Evolutionary conservation across 2,329 filamentous ascomycete species (phyloP).

Genomic region (Ceratocystis variospora): DNA sequence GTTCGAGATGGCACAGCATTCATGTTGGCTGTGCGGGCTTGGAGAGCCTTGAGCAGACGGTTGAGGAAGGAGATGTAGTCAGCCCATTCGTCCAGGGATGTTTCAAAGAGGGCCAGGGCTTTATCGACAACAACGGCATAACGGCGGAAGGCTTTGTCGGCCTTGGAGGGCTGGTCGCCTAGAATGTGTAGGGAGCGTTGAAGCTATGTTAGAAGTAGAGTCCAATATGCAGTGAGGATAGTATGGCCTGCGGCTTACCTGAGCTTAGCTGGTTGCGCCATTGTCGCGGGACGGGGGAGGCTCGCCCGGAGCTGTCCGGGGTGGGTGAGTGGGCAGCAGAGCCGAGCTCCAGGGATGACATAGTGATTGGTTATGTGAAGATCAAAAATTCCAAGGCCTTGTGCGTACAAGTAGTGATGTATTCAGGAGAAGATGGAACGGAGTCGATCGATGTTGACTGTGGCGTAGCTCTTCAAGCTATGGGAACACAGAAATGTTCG

Average conservation of each 20-base stretch:
- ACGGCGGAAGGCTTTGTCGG: conserved; percentile 63
- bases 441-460: not conserved
- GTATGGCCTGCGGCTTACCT: conserved; percentile 38
- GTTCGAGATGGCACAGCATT: conserved; percentile 67
- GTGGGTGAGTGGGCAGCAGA: conserved; percentile 44
- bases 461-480: conserved; percentile 3
- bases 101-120: conserved; percentile 80
- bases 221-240: conserved; percentile 8
- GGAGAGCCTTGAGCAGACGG: conserved; percentile 79
- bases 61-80: conserved; percentile 98
- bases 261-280: conserved; percentile 65
- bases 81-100: conserved; percentile 91
- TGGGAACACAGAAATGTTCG: not conserved
- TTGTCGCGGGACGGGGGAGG: conserved; percentile 60
- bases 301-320: conserved; percentile 71
- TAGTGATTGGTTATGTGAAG: not conserved
- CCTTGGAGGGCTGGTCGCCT: conserved; percentile 41
- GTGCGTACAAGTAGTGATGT: not conserved
- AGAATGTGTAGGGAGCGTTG: not conserved
- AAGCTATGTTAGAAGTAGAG: not conserved
- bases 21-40: conserved; percentile 63
- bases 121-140: conserved; percentile 83
- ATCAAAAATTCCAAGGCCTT: not conserved
- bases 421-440: not conserved
- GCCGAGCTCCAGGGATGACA: conserved; percentile 23